Conservation (phyloP, 495 filamentous ascomycete species). For the Collariella sp. region DNA sequence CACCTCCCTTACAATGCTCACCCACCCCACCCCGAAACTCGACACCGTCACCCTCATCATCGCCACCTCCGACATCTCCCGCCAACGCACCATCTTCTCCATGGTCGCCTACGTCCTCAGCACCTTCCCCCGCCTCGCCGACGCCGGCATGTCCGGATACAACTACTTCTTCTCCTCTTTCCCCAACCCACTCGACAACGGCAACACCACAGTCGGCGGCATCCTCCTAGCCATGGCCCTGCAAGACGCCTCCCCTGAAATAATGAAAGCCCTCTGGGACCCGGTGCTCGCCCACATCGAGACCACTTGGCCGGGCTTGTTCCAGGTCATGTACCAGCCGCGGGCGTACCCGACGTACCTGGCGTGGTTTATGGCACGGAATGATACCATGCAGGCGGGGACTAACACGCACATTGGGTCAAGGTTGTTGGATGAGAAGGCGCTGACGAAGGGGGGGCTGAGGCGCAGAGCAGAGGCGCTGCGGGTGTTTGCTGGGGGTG, state of each 20-base stretch:
- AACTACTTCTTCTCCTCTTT: constrained; percentile 22
- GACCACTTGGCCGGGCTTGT: constrained; percentile 38
- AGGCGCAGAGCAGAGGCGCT: constrained; percentile 21
- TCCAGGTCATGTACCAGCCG: constrained; percentile 29
- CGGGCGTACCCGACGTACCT: constrained; percentile 37
- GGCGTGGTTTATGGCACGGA: constrained; percentile 37
- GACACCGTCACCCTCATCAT: constrained; percentile 14
- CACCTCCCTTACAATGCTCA: constrained; percentile 44
- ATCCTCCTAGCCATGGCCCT: constrained; percentile 20
- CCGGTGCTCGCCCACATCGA: constrained; percentile 32
- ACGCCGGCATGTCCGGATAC: constrained; percentile 35
- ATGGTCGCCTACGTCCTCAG: constrained; percentile 33
- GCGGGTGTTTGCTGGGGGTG: constrained; percentile 5
- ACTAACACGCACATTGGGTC: constrained; percentile 36
- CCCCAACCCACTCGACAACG: constrained; percentile 9
- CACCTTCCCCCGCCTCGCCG: constrained; percentile 29
- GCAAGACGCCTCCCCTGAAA: constrained; percentile 21
- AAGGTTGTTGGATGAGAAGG: constrained; percentile 29
- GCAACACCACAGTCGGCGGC: constrained; percentile 28
- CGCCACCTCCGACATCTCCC: constrained; percentile 4
- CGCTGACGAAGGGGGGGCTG: constrained; percentile 24
- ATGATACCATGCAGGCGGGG: constrained; percentile 27
- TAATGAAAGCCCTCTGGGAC: constrained; percentile 38
- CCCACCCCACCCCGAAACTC: constrained; percentile 28
- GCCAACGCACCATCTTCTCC: constrained; percentile 18